phyloP scores from a whole-genome alignment of 2,329 filamentous ascomycete genomes.

The Trichophyton rubrum region DNA sequence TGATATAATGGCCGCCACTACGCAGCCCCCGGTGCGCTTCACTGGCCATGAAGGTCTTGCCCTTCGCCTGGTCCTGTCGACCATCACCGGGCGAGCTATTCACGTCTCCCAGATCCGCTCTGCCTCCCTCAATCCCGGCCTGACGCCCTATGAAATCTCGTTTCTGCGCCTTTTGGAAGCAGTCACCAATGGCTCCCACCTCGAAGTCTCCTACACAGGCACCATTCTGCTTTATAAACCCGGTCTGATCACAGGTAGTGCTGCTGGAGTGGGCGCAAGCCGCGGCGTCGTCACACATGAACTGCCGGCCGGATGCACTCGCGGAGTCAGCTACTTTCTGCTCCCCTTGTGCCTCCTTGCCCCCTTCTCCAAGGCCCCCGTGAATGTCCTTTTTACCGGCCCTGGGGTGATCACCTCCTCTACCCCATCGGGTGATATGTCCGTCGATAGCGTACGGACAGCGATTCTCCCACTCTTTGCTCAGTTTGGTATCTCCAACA shows the following conservation, averaged over 20 bases:
- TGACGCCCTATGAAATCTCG: slow-evolving; percentile 85
- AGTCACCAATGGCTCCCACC: slow-evolving; percentile 85
- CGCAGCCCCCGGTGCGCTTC: slow-evolving; percentile 52
- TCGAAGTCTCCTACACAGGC: slow-evolving; percentile 93
- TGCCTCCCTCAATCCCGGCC: slow-evolving; percentile 74
- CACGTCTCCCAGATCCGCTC: slow-evolving; percentile 91
- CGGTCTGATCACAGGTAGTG: slow-evolving; percentile 77
- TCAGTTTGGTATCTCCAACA: slow-evolving; percentile 76
- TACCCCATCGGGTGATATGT: slow-evolving; percentile 73
- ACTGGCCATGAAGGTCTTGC: slow-evolving; percentile 73
- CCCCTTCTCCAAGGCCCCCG: slow-evolving; percentile 80
- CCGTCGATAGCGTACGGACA: slow-evolving; percentile 84
- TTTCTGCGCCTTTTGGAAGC: slow-evolving; percentile 89
- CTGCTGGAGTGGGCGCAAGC: slow-evolving; percentile 59
- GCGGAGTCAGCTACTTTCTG: slow-evolving; percentile 85
- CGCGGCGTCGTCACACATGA: slow-evolving; percentile 69
- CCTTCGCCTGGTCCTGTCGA: slow-evolving; percentile 75
- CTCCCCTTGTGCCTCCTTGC: slow-evolving; percentile 79
- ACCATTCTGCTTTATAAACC: slow-evolving; percentile 87
- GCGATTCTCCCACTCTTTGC: slow-evolving; percentile 82
- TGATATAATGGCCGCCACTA: slow-evolving; percentile 27
- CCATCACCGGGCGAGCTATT: slow-evolving; percentile 75
- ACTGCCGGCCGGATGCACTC: slow-evolving; percentile 60
- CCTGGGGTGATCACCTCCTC: slow-evolving; percentile 85
- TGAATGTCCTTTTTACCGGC: slow-evolving; percentile 83